These are phyloP conservation scores for Tillandsia leiboldiana DNA, from an alignment of 176 grass and related monocot genomes.

Conservation along the genomic window DNA sequence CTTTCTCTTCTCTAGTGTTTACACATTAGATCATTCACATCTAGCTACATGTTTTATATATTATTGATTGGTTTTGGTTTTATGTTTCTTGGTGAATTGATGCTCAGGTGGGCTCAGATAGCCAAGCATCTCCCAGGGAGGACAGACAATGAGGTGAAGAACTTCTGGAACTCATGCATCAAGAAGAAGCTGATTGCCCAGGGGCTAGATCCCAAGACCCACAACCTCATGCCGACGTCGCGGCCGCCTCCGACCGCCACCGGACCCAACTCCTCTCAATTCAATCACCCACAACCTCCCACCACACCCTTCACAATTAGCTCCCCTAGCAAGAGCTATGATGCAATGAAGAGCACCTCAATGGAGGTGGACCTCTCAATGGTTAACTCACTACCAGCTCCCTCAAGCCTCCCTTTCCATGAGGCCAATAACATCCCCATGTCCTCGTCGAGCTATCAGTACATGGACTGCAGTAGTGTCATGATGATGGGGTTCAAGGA, in stretches of 20 bases:
- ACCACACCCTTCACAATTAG: constrained; percentile 88
- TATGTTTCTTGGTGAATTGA: not conserved
- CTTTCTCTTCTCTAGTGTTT: not conserved
- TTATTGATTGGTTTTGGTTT: too few relatives aligned
- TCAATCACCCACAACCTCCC: constrained; percentile 1
- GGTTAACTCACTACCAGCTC: constrained; percentile 23
- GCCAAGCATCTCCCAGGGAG: constrained; percentile 91
- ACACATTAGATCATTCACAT: too few relatives aligned
- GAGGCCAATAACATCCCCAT: constrained; percentile 19
- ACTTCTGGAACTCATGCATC: constrained; percentile 99
- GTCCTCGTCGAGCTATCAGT: constrained; percentile 28
- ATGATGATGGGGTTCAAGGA: constrained; percentile 77
- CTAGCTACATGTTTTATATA: too few relatives aligned
- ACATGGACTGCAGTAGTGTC: constrained; percentile 31
- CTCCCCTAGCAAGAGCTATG: constrained; percentile 50
- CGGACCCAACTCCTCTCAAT: constrained; percentile 16
- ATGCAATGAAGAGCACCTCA: constrained; percentile 17
- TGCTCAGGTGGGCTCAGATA: constrained; percentile 84
- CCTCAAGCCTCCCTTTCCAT: constrained; percentile 22
- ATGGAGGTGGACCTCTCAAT: constrained; percentile 17
- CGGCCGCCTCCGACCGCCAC: constrained; percentile 27
- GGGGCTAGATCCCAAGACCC: constrained; percentile 89
- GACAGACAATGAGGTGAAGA: constrained; percentile 99
- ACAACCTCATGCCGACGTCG: constrained; percentile 80
- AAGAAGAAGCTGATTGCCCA: constrained; percentile 99